Percentiles rank a stretch among this genome's conserved stretches.
Evolutionary conservation across 1,284 basidiomycete species (phyloP).

Genomic region (Agaricales sp.): DNA sequence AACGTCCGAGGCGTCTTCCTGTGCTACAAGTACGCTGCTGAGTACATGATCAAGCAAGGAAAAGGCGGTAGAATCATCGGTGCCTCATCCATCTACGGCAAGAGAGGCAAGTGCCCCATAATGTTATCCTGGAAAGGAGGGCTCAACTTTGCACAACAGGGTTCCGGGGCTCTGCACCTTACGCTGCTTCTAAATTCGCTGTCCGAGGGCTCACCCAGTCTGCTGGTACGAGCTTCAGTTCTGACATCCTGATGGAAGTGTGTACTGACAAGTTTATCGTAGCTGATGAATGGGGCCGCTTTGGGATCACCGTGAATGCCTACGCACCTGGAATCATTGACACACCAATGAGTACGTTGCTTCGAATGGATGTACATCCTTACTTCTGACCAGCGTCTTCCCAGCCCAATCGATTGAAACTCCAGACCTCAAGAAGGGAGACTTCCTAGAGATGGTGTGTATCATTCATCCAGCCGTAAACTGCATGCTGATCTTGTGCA

Average conservation of each 20-base stretch:
- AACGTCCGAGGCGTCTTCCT: slow-evolving; percentile 12
- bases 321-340: slow-evolving; percentile 13
- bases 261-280: not conserved
- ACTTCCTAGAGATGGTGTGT: not conserved
- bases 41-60: slow-evolving; percentile 12
- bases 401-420: not conserved
- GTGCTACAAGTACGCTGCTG: too few species aligned
- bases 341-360: slow-evolving; percentile 10
- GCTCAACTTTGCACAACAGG: too few species aligned
- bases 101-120: slow-evolving; percentile 3
- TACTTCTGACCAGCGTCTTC: too few species aligned
- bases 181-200: slow-evolving; percentile 1
- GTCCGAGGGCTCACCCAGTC: slow-evolving; percentile 11
- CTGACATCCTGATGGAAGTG: not conserved
- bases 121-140: too few species aligned
- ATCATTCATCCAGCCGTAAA: not conserved
- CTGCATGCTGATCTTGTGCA: not conserved
- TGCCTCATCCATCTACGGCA: slow-evolving; percentile 5
- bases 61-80: slow-evolving; percentile 15
- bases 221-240: slow-evolving; percentile 3
- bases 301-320: slow-evolving; percentile 15
- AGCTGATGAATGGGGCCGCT: slow-evolving; percentile 11
- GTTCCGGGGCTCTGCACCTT: too few species aligned
- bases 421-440: not conserved
- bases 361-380: not conserved